These are phyloP conservation scores for Dipodascopsis tothii DNA, from an alignment of 805 yeast species.

Conservation along the genomic window DNA sequence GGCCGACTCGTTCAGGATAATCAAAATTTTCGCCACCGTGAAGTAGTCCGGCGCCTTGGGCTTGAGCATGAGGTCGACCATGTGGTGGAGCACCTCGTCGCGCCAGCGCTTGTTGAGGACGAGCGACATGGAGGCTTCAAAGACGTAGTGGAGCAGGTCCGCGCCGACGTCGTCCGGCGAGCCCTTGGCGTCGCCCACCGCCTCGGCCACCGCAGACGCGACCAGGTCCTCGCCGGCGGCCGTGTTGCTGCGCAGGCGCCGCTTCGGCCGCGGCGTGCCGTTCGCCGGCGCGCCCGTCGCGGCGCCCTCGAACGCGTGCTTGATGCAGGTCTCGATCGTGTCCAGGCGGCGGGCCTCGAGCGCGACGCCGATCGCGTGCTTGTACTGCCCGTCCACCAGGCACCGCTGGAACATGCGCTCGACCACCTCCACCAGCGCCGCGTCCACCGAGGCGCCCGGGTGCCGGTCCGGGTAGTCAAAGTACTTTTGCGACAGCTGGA, in stretches of 20 bases:
- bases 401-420: constrained; percentile 84
- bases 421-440: constrained; percentile 60
- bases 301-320: constrained; percentile 15
- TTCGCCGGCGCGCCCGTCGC: constrained; percentile 2
- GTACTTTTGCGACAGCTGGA: constrained; percentile 49
- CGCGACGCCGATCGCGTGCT: constrained; percentile 76
- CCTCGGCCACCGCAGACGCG: too few species aligned
- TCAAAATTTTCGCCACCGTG: constrained; percentile 74
- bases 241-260: not conserved
- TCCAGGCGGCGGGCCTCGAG: constrained; percentile 83
- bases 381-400: constrained; percentile 58
- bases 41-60: constrained; percentile 70
- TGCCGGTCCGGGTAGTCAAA: constrained; percentile 33
- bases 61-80: constrained; percentile 53
- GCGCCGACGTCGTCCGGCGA: constrained; percentile 44
- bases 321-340: constrained; percentile 39
- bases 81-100: constrained; percentile 47
- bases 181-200: constrained; percentile 29
- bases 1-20: constrained; percentile 70
- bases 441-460: constrained; percentile 35
- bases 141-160: constrained; percentile 60
- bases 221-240: constrained; percentile 18
- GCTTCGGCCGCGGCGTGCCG: constrained; percentile 6
- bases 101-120: constrained; percentile 61
- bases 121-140: constrained; percentile 58